Base-by-base conservation (phyloP, 352 stramenopile genomes). In the Pythium sukuiense region DNA sequence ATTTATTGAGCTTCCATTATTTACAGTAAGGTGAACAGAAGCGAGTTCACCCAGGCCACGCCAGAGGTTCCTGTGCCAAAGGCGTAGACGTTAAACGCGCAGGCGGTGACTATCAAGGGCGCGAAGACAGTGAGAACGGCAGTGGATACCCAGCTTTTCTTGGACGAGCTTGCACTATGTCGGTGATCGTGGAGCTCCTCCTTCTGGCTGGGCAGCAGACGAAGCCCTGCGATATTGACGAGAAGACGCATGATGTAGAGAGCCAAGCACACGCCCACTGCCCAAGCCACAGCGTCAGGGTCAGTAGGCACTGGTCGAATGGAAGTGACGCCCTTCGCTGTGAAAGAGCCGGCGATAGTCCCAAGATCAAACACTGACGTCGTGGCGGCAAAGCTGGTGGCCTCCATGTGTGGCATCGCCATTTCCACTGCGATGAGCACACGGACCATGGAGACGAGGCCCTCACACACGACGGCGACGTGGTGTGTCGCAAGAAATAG, bases 361-460 rank as follows among this genome's bases (percentile, higher is more conserved):
- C 59, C 59, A 6, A 59, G 24, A 20, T 65, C 59, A 33, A 65
- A 65, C 33, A 52, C 27, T 1, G 59, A 30, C 0, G 37, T 66
- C 37, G 52, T 55, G 46, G 58, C 16, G 8, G 50, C 35, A 20
- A 55, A 66, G 39, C 50, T 66, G 18, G 60, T 60, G 37, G 60
- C 60, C 29, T 66, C 60, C 49, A 66, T 59, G 12, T 41, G 52
- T 11, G 50, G 60, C 37, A 54, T 39, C 18, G 60, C 50, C 35
- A 66, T 53, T 27, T 66, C 60, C 18, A 60, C 60, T 49, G 52
- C 60, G 3, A 66, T 41, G 0, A 66, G 37, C 37, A 60, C 35
- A 4, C 49, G 35, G 6, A 66, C 50, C 26, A 60, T 43, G 0
- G 24, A 39, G 24, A 43, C 32, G 11, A 66, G 24, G 13, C 20